Percentiles rank a stretch among this genome's conserved stretches.
These are phyloP conservation scores for Metarhizium humberi DNA, from an alignment of 2,329 filamentous ascomycete species.

Conservation along the genomic window DNA sequence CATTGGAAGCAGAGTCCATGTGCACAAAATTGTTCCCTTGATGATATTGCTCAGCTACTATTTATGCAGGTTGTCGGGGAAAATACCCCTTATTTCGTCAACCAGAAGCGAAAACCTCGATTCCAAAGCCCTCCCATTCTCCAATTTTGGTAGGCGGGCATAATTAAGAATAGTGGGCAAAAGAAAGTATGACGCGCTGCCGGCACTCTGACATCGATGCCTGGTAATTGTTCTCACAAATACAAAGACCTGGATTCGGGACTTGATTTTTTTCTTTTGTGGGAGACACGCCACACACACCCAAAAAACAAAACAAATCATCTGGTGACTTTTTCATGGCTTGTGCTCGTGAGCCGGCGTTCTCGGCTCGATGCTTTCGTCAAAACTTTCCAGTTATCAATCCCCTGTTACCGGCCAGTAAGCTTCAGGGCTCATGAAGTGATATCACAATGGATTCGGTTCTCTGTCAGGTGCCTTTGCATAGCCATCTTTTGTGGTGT, in stretches of 20 bases:
- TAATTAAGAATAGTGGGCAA: not conserved
- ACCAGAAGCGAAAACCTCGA: too few relatives aligned
- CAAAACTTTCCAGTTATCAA: not conserved
- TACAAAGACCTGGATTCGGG: not conserved
- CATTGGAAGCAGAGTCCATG: not conserved
- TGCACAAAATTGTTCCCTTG: not conserved
- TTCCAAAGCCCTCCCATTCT: too few relatives aligned
- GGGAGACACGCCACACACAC: not conserved
- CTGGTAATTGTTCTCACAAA: not conserved
- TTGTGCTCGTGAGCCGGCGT: not conserved
- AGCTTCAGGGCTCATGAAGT: not conserved
- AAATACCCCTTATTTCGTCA: too few relatives aligned
- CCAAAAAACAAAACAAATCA: not conserved
- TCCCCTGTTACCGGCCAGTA: not conserved
- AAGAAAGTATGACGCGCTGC: not conserved
- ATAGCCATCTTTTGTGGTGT: not conserved
- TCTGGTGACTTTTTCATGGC: not conserved
- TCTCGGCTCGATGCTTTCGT: not conserved
- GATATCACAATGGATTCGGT: not conserved
- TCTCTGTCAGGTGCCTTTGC: not conserved
- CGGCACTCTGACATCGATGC: not conserved
- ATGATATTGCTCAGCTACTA: not conserved
- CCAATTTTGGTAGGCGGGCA: too few relatives aligned
- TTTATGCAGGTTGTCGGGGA: not conserved
- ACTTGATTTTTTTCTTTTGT: not conserved